phyloP scores from a whole-genome alignment of 1,284 basidiomycete genomes.

The Trichosporon coremiiforme region DNA sequence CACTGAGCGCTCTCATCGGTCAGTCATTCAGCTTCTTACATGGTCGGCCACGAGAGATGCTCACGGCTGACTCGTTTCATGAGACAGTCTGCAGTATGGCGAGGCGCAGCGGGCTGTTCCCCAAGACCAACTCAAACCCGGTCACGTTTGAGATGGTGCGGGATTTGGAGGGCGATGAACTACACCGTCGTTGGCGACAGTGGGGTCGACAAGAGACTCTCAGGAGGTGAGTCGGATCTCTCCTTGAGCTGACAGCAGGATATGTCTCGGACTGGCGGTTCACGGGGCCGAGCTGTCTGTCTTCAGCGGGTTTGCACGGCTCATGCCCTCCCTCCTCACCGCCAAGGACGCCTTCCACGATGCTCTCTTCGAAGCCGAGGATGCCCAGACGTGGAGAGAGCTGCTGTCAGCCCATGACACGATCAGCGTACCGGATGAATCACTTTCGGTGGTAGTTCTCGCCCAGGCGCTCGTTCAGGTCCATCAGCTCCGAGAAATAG shows the following conservation, averaged over 20 bases:
- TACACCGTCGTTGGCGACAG: slow-evolving; percentile 22
- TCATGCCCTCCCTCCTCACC: slow-evolving; percentile 10
- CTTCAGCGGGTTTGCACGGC: slow-evolving; percentile 21
- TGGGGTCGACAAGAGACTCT: slow-evolving; percentile 27
- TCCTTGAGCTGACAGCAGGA: too few relatives aligned
- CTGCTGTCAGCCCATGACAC: neutral
- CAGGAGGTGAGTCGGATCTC: too few relatives aligned
- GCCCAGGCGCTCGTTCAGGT: neutral
- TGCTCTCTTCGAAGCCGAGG: slow-evolving; percentile 27
- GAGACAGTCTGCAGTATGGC: slow-evolving; percentile 21
- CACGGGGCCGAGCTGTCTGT: slow-evolving; percentile 25
- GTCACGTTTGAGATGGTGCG: slow-evolving; percentile 18
- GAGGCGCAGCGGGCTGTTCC: slow-evolving; percentile 23
- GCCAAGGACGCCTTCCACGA: slow-evolving; percentile 21
- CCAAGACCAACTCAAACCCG: slow-evolving; percentile 20
- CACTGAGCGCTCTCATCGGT: slow-evolving; percentile 23
- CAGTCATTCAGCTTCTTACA: slow-evolving; percentile 28
- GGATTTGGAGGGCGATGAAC: slow-evolving; percentile 6
- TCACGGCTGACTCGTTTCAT: slow-evolving; percentile 27
- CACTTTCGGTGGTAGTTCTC: neutral
- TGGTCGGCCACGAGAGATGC: slow-evolving; percentile 25
- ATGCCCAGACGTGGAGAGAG: slow-evolving; percentile 22
- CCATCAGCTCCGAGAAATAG: neutral
- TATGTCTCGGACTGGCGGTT: slow-evolving; percentile 23
- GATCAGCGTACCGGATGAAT: neutral